Conservation (phyloP, 805 yeast species). For the Metschnikowia similis region DNA sequence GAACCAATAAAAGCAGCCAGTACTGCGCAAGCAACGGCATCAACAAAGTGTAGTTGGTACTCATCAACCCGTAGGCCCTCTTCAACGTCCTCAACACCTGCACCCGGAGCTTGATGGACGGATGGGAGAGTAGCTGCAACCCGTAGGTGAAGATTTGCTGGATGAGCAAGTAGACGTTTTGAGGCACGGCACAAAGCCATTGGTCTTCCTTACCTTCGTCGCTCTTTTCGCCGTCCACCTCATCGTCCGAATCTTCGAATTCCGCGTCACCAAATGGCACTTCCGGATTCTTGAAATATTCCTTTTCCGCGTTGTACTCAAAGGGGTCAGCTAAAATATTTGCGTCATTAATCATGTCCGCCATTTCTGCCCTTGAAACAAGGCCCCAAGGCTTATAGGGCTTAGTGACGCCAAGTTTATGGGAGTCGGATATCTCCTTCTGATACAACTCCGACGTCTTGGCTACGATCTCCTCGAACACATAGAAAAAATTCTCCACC, state of each 20-base stretch:
- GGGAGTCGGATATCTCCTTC: conserved; percentile 5
- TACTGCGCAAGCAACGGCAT: conserved; percentile 31
- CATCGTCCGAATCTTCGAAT: conserved; percentile 20
- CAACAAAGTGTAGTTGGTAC: conserved; percentile 27
- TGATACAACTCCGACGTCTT: conserved; percentile 41
- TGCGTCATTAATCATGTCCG: conserved; percentile 39
- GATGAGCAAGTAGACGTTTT: conserved; percentile 52
- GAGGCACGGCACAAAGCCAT: conserved; percentile 71
- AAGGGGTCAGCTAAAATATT: conserved; percentile 25
- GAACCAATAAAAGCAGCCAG: conserved; percentile 29
- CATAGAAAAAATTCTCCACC: conserved; percentile 67
- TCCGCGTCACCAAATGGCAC: conserved; percentile 24
- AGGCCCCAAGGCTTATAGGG: conserved; percentile 60
- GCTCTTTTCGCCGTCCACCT: conserved; percentile 19
- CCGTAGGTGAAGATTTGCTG: conserved; percentile 65
- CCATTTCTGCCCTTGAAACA: conserved; percentile 38
- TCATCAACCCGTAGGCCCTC: conserved; percentile 28
- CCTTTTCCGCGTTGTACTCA: conserved; percentile 33
- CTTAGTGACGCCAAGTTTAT: neutral
- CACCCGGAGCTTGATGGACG: conserved; percentile 51
- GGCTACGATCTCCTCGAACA: conserved; percentile 57
- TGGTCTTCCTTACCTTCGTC: conserved; percentile 7
- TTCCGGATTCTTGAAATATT: conserved; percentile 38
- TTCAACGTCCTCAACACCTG: conserved; percentile 50
- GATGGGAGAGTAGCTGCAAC: conserved; percentile 64